Evolutionary conservation across 1,284 basidiomycete genomes (phyloP), one percentile per base, ranked within the genome.

Genomic region (Boletus albobrunnescens): DNA sequence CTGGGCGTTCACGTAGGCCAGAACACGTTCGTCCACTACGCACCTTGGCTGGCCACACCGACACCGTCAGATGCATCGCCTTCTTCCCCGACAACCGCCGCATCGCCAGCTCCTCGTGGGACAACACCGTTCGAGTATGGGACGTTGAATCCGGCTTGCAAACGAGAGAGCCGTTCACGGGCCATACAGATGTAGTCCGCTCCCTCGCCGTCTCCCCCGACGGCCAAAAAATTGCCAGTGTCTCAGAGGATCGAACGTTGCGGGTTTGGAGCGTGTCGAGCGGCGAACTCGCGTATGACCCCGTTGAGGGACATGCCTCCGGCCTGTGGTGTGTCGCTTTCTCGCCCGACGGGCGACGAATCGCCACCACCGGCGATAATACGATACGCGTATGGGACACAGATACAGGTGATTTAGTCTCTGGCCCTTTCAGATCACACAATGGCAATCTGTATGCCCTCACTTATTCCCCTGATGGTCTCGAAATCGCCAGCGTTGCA

Each of bases 371-470:
- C 2, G 65, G 64, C 1, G 66, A 68, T 41, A 59, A 57, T 36
- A 65, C 65, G 3, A 61, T 68, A 44, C 57, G 63, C 48, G 41
- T 65, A 47, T 65, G 65, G 63, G 64, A 67, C 47, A 38, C 58
- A 23, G 57, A 61, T 44, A 59, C 62, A 16, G 64, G 60, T 6
- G 44, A 51, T 17, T 40, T 55, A 35, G 51, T 66, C 46, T 52
- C 51, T 41, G 61, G 60, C 28, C 61, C 61, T 1, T 61, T 64
- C 51, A 51, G 57, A 40, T 64, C 60, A 36, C 65, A 67, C 61
- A 66, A 64, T 41, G 56, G 57, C 54, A 53, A 52, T 39, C 64
- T 67, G 12, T 53, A 57, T 38, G 57, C 65, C 41, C 56, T 64
- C 47, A 50, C 58, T 11, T 67, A 58, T 28, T 60, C 63, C 45